Base-by-base conservation (phyloP, 805 yeast species). In the Yamadazyma scolyti region DNA sequence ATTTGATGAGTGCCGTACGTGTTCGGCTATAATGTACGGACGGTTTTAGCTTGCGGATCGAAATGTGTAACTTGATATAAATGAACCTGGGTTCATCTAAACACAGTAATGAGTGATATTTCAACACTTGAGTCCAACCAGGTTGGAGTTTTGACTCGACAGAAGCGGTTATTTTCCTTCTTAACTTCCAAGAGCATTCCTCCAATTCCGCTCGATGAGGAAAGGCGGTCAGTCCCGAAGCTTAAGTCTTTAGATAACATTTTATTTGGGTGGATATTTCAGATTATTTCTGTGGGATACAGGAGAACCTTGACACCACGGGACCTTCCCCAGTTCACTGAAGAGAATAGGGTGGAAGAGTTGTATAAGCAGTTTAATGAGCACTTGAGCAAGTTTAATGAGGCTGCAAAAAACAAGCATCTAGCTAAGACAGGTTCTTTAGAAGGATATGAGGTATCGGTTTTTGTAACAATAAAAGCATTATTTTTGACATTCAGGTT, bases 251-350 rank as follows among this genome's bases (percentile, higher is more conserved):
- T 25, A 9, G 13, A 10, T 13, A 58, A 55, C 39, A 20, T 64
- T 0, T 69, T 76, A 40, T 75, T 79, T 48, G 66, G 77, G 73
- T 82, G 87, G 85, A 54, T 80, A 26, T 49, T 56, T 20, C 83
- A 84, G 0, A 42, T 80, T 25, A 53, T 82, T 57, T 56, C 50
- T 12, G 71, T 71, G 5, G 88, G 88, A 4, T 81, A 81, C 52
- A 76, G 71, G 50, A 65, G 88, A 46, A 79, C 86, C 0, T 50
- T 82, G 23, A 71, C 69, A 25, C 72, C 79, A 3, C 67, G 68
- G 26, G 88, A 82, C 52, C 45, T 79, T 40, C 79, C 33, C 33
- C 36, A 34, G 19, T 43, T 58, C 21, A 38, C 50, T 9, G 51
- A 48, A 18, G 50, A 52, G 20, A 31, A 58, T 47, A 48, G 43